Evolutionary conservation across 73 alveolate species (phyloP), one percentile per base, ranked within the genome.

Genomic region (Halteria grandinella): DNA sequence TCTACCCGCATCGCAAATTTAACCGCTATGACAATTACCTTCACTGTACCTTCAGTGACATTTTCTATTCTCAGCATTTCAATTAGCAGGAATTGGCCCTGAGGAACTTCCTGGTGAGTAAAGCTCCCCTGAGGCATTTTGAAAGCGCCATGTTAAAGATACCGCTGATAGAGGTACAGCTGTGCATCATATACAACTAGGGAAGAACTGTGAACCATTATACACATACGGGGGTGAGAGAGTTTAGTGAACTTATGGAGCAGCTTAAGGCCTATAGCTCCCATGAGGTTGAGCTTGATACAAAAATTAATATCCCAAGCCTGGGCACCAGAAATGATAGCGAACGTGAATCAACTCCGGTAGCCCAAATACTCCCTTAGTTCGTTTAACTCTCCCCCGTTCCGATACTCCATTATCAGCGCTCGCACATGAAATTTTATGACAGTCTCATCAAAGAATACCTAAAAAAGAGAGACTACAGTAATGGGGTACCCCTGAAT

Each of bases 351-450:
- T 1, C 31, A n/a, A 12, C 40, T 33, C 44, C 7, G 24, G 36
- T 28, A 12, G 52, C 49, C 7, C 24, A 36, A 10, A 29, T 80
- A 0, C 29, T 80, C 10, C 21, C 14, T 0, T 27, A 4, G 34
- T 80, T 50, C 47, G 49, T 69, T 34, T 43, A 52, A 0, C 49
- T 53, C 31, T 69, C 85, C 11, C 79, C 72, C 11, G 44, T 80
- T 3, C 79, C 90, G 8, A 48, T 80, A 21, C n/a, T 80, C 20
- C 90, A 80, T 32, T 80, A 64, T 54, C 79, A 80, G 49, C 33
- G 71, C 49, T 64, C 90, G 17, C 79, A 69, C 52, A 80, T 80
- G 90, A 40, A 51, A 27, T 75, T 64, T 29, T 45, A 69, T 20
- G 80, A 80, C 39, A 58, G 25, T 12, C 1, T 80, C 8, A 39